phyloP scores from a whole-genome alignment of 495 filamentous ascomycete genomes.

The Thermothielavioides terrestris region DNA sequence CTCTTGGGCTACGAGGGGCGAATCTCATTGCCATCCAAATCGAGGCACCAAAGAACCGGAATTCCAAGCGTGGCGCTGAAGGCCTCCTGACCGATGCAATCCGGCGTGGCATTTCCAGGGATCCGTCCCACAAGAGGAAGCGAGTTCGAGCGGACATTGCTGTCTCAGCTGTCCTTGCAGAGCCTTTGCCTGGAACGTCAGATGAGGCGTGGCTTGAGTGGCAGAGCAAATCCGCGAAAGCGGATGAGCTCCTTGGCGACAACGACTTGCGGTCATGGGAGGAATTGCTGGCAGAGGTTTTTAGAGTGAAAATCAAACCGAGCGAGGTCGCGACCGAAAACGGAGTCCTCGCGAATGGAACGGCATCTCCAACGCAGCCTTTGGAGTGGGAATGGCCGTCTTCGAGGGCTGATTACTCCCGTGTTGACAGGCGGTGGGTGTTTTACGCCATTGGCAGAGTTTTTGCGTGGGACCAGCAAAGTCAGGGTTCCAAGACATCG shows the following conservation, averaged over 20 bases:
- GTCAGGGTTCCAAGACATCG: conserved; percentile 18
- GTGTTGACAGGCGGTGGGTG: conserved; percentile 44
- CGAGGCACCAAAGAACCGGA: conserved; percentile 49
- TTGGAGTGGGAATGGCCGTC: conserved; percentile 34
- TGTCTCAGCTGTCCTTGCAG: conserved; percentile 27
- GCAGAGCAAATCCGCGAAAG: conserved; percentile 27
- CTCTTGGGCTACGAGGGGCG: conserved; percentile 49
- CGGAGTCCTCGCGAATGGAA: background rate
- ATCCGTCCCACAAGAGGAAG: conserved; percentile 12
- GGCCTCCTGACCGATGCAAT: conserved; percentile 65
- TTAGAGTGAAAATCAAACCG: conserved; percentile 26
- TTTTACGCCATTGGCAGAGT: conserved; percentile 43
- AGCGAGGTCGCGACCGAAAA: conserved; percentile 18
- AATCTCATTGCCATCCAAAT: conserved; percentile 55
- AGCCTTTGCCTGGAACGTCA: conserved; percentile 31
- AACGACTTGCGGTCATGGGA: conserved; percentile 48
- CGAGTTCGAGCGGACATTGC: conserved; percentile 5
- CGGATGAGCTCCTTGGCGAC: conserved; percentile 38
- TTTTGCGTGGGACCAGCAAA: conserved; percentile 34
- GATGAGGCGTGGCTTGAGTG: conserved; percentile 29
- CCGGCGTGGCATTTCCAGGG: conserved; percentile 43
- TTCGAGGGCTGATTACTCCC: conserved; percentile 31
- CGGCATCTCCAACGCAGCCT: background rate
- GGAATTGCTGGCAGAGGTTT: conserved; percentile 36
- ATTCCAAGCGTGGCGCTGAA: conserved; percentile 52